Evolutionary conservation across 2,329 filamentous ascomycete species (phyloP), one percentile per base, ranked within the genome.

Genomic region (Metarhizium album): DNA sequence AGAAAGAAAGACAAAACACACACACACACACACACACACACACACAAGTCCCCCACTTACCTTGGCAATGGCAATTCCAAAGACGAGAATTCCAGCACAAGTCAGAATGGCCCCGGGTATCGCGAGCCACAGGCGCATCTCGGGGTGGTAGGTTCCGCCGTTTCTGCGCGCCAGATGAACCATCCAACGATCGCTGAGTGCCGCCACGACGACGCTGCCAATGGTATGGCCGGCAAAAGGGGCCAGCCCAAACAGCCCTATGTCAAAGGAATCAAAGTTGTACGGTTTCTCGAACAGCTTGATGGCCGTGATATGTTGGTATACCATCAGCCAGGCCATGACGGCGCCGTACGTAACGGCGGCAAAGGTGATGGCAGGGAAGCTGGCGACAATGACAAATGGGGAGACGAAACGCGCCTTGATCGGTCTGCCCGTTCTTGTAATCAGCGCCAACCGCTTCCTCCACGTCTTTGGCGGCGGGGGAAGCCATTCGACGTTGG

Each of bases 81-180:
- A 67, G 62, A 70, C 64, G 2, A 68, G 58, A 3, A 68, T 27
- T 0, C 69, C 68, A 0, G 59, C 63, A 6, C 62, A 57, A 45
- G 64, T 57, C 0, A 61, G 40, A 2, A 69, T n/a, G 0, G 63
- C 61, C 1, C 62, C 60, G 3, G 60, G 52, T 5, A 62, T 46
- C 0, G 58, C 52, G 8, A 55, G 54, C 38, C 59, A 71, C 4
- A 73, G 53, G 1, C 70, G 63, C 64, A 71, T 72, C 48, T 73
- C 70, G 0, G 70, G 68, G 52, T 73, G 69, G 47, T 68, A 71
- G 13, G 67, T 62, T 5, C 69, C 69, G 1, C 61, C 60, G 7
- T 71, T 70, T 1, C 64, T 58, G 20, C 59, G 60, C 0, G 70
- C 59, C 13, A 70, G 61, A 43, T 59, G 60, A 5, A 70, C 38